Evolutionary conservation across 495 filamentous ascomycete species (phyloP), one percentile per base, ranked within the genome.

Genomic region (Lophiostoma macrostomum): DNA sequence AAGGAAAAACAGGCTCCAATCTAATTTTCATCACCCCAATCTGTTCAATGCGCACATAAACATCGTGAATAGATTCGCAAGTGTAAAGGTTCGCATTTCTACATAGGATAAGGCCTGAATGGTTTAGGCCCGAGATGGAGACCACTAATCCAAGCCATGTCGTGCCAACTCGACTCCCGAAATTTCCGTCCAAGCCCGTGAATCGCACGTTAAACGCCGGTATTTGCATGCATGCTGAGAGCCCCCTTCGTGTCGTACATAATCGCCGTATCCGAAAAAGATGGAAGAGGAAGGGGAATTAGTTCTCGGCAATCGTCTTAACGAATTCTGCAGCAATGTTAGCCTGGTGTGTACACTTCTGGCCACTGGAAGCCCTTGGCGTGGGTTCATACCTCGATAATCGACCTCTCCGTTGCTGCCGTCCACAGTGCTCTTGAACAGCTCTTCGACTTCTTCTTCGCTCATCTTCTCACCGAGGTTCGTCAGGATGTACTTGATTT

Each of bases 391-490:
- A 91, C 89, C 90, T 37, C 84, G 90, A 70, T 98, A 98, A 74
- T 97, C 95, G 71, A 97, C 86, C 78, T 96, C 89, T 53, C 90
- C 91, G 48, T 83, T 89, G 70, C 83, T 89, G 50, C 90, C 90
- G 66, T 98, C 91, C 56, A 96, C 90, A 2, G 88, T 89, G 42
- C 49, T 53, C 82, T 97, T 97, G 67, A 97, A 80, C 64, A 98
- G 77, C 79, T 98, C 93, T 66, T 98, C 91, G 32, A 97, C 93
- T 74, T 98, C 93, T 36, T 96, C 91, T 63, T 97, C 91, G 58
- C 87, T 89, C 86, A 98, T 94, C 76, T 96, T 96, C 82, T 98
- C 93, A 57, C 93, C 93, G 50, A 98, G 75, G 64, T 95, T 96
- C 41, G 93, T 98, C 52, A 98, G 74, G 67, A 98, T 85, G 71